Evolutionary conservation across 192 early-diverging fungal species (phyloP).

Genomic region (Podila minutissima): DNA sequence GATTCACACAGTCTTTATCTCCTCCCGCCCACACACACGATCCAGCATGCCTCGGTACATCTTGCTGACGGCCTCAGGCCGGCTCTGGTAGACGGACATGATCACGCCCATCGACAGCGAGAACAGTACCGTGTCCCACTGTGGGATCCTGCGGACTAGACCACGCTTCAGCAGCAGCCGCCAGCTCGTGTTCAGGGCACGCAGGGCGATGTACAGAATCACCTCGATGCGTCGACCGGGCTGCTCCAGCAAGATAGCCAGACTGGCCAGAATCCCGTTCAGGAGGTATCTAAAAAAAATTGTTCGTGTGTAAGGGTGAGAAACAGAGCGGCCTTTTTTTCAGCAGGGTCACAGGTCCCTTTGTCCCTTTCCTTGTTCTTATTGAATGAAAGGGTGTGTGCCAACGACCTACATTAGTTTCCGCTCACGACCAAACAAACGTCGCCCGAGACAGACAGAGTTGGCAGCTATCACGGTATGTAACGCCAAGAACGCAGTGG

Average conservation of each 20-base stretch:
- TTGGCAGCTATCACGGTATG: conserved; percentile 60
- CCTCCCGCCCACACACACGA: conserved; percentile 73
- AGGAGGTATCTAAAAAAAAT: conserved; percentile 11
- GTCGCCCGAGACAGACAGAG: conserved; percentile 63
- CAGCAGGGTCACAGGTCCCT: too few species aligned
- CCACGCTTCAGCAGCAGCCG: conserved; percentile 62
- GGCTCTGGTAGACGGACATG: conserved; percentile 86
- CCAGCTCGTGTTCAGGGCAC: conserved; percentile 80
- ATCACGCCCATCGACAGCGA: conserved; percentile 76
- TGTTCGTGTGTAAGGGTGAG: too few species aligned
- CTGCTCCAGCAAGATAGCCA: conserved; percentile 68
- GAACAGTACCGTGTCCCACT: conserved; percentile 80
- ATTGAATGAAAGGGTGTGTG: too few species aligned
- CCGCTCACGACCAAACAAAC: conserved; percentile 54
- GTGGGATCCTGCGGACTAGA: conserved; percentile 66
- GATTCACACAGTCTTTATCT: too few species aligned
- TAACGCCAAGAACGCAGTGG: conserved; percentile 65
- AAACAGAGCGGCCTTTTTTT: too few species aligned
- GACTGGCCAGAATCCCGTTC: conserved; percentile 62
- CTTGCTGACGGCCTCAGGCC: conserved; percentile 71
- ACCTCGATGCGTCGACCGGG: conserved; percentile 77
- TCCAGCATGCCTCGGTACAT: conserved; percentile 81
- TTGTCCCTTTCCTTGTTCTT: too few species aligned
- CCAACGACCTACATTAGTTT: too few species aligned
- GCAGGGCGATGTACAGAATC: conserved; percentile 85